Conservation (phyloP, 257 asterid genomes). For the Plantago elongata region DNA sequence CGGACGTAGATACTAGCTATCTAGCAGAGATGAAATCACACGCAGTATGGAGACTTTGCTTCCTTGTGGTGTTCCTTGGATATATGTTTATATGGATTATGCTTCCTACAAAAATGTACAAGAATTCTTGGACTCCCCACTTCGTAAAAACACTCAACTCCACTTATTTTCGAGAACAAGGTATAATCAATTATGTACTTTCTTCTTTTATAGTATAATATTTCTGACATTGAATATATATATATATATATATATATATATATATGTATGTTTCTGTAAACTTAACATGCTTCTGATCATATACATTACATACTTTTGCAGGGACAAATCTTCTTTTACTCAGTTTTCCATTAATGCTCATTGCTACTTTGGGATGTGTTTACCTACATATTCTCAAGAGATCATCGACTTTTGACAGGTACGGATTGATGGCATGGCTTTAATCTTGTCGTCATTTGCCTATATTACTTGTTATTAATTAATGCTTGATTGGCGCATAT, state of each 20-base stretch:
- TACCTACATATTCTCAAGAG: slow-evolving; percentile 39
- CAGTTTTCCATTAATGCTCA: slow-evolving; percentile 46
- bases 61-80: slow-evolving; percentile 41
- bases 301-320: slow-evolving; percentile 20
- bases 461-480: no score
- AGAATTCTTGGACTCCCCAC: slow-evolving; percentile 37
- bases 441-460: no score
- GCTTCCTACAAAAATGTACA: slow-evolving; percentile 48
- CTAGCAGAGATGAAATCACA: slow-evolving; percentile 28
- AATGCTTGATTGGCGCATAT: not conserved
- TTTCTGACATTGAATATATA: not conserved
- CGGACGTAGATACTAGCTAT: no score
- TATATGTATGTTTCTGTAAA: not conserved
- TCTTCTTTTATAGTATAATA: not conserved
- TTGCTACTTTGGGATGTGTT: slow-evolving; percentile 46
- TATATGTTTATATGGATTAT: slow-evolving; percentile 46
- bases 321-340: slow-evolving; percentile 55
- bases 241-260: not conserved
- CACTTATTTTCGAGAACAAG: slow-evolving; percentile 55
- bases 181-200: slow-evolving; percentile 9
- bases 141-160: slow-evolving; percentile 30
- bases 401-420: slow-evolving; percentile 39
- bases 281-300: no score
- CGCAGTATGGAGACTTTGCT: slow-evolving; percentile 31
- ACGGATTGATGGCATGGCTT: not conserved